These are phyloP conservation scores for Salix arbutifolia DNA, from an alignment of 345 rosid species.

Conservation along the genomic window DNA sequence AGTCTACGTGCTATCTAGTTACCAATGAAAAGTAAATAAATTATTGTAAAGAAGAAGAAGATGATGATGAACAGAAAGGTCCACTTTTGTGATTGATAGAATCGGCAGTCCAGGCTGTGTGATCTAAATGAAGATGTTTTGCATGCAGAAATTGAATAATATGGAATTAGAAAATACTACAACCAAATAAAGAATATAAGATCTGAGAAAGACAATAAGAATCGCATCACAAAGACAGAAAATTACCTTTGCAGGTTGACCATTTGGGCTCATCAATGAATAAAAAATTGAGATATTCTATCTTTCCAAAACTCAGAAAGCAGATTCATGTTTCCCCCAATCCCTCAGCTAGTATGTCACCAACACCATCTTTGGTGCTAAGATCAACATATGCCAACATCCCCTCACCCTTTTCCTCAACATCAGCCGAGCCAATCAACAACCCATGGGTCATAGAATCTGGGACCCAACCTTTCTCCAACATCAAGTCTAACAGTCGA, in stretches of 20 bases:
- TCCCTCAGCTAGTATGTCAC: conserved; percentile 40
- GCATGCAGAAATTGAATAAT: background rate
- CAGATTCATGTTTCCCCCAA: conserved; percentile 17
- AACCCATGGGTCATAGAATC: conserved; percentile 41
- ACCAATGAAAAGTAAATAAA: background rate
- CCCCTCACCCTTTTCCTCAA: conserved; percentile 19
- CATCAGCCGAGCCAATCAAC: conserved; percentile 34
- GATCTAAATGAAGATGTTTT: too few relatives aligned
- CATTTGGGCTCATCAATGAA: background rate
- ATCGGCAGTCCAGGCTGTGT: too few relatives aligned
- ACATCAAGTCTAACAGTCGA: conserved; percentile 41
- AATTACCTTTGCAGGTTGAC: background rate
- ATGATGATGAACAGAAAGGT: too few relatives aligned
- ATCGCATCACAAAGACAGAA: background rate
- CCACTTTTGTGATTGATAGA: too few relatives aligned
- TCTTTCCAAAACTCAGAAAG: background rate
- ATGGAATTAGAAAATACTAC: background rate
- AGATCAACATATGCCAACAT: conserved; percentile 1
- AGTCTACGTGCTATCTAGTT: background rate
- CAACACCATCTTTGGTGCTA: conserved; percentile 31
- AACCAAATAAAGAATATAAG: background rate
- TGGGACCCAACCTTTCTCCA: conserved; percentile 54
- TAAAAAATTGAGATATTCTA: background rate
- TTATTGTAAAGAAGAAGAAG: background rate
- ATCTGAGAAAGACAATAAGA: background rate